Evolutionary conservation across 2,329 filamentous ascomycete genomes (phyloP), one percentile per base, ranked within the genome.

Genomic region (Aspergillus brunneoviolaceus): DNA sequence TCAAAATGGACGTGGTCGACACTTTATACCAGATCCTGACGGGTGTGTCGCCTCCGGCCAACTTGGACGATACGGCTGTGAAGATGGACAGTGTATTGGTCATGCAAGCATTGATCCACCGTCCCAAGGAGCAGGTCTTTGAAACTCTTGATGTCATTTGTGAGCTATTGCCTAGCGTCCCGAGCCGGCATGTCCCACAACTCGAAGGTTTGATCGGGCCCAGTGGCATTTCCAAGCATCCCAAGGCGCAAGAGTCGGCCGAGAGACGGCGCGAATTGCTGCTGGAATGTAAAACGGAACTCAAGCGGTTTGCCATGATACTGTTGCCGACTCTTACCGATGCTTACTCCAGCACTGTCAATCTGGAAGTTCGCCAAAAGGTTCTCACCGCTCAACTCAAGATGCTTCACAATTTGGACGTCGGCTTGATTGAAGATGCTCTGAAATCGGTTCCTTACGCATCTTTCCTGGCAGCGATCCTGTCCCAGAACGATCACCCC

Each of bases 81-180:
- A 96, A 96, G 77, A 89, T 98, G 65, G 94, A 98, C 76, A 96
- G 92, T 71, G 94, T 98, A 58, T 86, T 99, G 50, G 95, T 99
- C 70, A 99, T 99, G 96, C 95, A 99, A 78, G 92, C 96, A 42
- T 83, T 99, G 64, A 96, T 99, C 55, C 95, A 98, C 72, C 88
- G 94, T 47, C 95, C 95, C 6, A 88, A 93, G 59, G 96, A 99
- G 67, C 95, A 99, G 76, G 91, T 99, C 19, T 95, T 94, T 67
- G 95, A 99, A 80, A 97, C 96, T 1, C 84, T 99, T 64, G 98
- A 98, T 73, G 92, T 99, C 64, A 92, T 99, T 65, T 97, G 95
- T 79, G 95, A 99, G 78, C 82, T 99, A 31, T 83, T 99, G 39
- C 93, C 94, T 1, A 88, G 86, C 53, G 81, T 94, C 16, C 87